Percentiles rank a stretch among this genome's conserved stretches.
Conservation (phyloP, 441 rosid genomes). For the Adansonia gregorii region DNA sequence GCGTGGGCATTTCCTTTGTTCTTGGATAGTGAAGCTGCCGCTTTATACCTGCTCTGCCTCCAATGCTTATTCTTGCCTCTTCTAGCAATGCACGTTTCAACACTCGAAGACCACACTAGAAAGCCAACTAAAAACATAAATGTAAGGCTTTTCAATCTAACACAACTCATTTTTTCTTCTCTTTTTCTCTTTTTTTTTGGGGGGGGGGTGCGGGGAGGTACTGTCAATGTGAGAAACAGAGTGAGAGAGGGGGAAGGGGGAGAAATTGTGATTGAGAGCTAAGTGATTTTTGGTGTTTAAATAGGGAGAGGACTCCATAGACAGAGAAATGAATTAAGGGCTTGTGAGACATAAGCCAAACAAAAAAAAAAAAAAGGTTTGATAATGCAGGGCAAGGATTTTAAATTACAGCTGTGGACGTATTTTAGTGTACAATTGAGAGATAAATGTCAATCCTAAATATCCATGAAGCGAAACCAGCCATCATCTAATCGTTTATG, state of each 20-base stretch:
- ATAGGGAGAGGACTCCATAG: slow-evolving; percentile 45
- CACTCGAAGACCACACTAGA: slow-evolving; percentile 63
- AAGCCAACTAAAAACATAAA: slow-evolving; percentile 57
- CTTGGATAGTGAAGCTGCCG: slow-evolving; percentile 49
- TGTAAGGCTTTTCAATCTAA: slow-evolving; percentile 51
- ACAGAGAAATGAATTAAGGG: slow-evolving; percentile 5
- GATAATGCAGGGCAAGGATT: slow-evolving; percentile 21
- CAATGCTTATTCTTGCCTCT: slow-evolving; percentile 61
- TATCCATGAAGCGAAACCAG: no score
- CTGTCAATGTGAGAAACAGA: background rate
- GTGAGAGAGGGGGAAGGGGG: slow-evolving; percentile 18
- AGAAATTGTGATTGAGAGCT: slow-evolving; percentile 29
- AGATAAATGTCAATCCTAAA: no score
- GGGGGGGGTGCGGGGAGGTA: background rate
- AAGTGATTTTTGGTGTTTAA: slow-evolving; percentile 42
- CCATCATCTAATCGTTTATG: background rate
- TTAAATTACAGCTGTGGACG: no score
- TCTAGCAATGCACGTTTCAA: slow-evolving; percentile 81
- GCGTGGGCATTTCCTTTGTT: slow-evolving; percentile 53
- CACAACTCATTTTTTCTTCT: slow-evolving; percentile 40
- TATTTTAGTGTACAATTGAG: no score
- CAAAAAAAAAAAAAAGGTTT: slow-evolving; percentile 26
- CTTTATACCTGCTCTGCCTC: slow-evolving; percentile 54
- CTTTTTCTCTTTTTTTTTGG: background rate
- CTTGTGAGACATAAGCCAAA: slow-evolving; percentile 35